phyloP scores from a whole-genome alignment of 169 alveolate genomes.

The Babesia bovis region DNA sequence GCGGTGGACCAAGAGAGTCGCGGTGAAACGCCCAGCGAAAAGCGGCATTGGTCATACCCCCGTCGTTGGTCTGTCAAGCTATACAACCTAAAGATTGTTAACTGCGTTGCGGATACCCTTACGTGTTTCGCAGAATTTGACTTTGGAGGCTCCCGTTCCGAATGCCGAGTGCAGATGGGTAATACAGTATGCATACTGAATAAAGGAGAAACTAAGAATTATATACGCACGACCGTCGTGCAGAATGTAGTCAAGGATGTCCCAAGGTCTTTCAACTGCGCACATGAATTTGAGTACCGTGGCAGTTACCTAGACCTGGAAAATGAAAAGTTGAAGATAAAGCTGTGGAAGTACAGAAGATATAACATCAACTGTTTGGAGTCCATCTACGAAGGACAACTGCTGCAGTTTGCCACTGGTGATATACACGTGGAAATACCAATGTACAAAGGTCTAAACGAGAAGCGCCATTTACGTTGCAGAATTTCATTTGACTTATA shows the following conservation, averaged over 20 bases:
- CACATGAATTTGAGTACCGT: conserved; percentile 79
- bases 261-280: conserved; percentile 73
- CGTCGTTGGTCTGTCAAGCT: conserved; percentile 74
- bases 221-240: conserved; percentile 79
- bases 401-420: conserved; percentile 73
- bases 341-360: conserved; percentile 80
- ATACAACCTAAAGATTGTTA: conserved; percentile 68
- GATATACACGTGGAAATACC: conserved; percentile 71
- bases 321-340: conserved; percentile 76
- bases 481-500: conserved; percentile 70
- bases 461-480: conserved; percentile 66
- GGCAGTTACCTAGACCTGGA: conserved; percentile 83
- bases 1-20: conserved; percentile 63
- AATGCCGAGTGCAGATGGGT: conserved; percentile 77
- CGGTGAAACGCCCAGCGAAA: conserved; percentile 69
- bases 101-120: conserved; percentile 65
- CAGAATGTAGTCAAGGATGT: conserved; percentile 74
- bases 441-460: conserved; percentile 68
- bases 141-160: conserved; percentile 76
- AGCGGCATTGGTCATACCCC: conserved; percentile 75
- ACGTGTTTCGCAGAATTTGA: conserved; percentile 77
- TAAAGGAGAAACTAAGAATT: conserved; percentile 76
- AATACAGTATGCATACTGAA: conserved; percentile 69
- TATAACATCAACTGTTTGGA: conserved; percentile 77
- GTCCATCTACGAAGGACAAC: conserved; percentile 77